These are phyloP conservation scores for Ganoderma resinaceum DNA, from an alignment of 1,284 basidiomycete species.

Conservation along the genomic window DNA sequence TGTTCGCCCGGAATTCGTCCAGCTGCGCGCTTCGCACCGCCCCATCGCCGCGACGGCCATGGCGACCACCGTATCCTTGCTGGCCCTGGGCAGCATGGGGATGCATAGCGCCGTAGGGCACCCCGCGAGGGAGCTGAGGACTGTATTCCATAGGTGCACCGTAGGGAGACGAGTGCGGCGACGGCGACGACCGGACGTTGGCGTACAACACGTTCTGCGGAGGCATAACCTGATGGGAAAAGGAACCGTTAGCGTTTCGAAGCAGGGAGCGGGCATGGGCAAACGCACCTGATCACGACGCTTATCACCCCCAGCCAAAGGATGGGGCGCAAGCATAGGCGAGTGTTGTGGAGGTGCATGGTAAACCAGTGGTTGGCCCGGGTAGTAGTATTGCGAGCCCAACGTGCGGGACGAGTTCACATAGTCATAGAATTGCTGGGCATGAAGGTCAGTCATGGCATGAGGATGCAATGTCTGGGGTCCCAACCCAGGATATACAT, in stretches of 20 bases:
- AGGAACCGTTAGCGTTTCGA: constrained; percentile 16
- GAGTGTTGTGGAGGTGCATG: constrained; percentile 56
- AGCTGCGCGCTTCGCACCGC: constrained; percentile 72
- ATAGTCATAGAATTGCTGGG: constrained; percentile 71
- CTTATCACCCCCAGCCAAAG: constrained; percentile 58
- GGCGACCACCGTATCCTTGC: constrained; percentile 39
- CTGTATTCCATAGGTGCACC: constrained; percentile 54
- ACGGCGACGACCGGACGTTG: constrained; percentile 49
- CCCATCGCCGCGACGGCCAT: constrained; percentile 45
- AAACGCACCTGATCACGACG: constrained; percentile 65
- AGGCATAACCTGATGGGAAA: constrained; percentile 45
- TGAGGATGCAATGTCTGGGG: constrained; percentile 55
- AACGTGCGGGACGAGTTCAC: constrained; percentile 52
- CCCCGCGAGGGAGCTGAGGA: constrained; percentile 54
- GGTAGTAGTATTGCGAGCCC: constrained; percentile 67
- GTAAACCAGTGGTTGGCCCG: constrained; percentile 66
- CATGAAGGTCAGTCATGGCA: constrained; percentile 50
- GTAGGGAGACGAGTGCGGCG: constrained; percentile 52
- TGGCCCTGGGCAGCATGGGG: constrained; percentile 27
- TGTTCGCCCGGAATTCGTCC: constrained; percentile 88
- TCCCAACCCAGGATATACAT: constrained; percentile 53
- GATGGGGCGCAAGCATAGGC: constrained; percentile 56
- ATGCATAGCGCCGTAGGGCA: constrained; percentile 53
- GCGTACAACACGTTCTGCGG: constrained; percentile 50
- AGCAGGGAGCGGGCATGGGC: background rate